Evolutionary conservation across 257 asterid genomes (phyloP).

Genomic region (Leptodermis oblonga): DNA sequence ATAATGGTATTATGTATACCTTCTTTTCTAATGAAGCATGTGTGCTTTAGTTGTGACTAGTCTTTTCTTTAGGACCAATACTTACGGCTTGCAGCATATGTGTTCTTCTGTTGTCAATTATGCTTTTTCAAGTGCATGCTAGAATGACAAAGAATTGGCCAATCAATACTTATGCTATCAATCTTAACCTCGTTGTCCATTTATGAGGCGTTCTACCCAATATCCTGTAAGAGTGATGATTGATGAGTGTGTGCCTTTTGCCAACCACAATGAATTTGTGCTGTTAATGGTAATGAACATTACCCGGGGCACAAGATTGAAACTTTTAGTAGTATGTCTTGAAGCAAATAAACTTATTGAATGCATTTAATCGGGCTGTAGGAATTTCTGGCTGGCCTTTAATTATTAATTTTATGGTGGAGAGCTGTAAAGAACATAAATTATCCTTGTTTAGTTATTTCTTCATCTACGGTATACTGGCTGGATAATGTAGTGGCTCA

Average conservation of each 20-base stretch:
- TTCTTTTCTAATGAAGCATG: background rate
- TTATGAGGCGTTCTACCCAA: background rate
- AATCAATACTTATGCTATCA: background rate
- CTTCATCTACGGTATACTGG: no score
- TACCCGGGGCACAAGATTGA: slow-evolving; percentile 48
- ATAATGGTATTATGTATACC: background rate
- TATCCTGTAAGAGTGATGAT: background rate
- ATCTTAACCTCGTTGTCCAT: background rate
- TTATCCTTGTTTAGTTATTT: no score
- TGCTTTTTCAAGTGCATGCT: background rate
- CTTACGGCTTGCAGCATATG: background rate
- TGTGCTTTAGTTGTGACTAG: background rate
- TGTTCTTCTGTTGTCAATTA: background rate
- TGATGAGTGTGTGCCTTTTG: background rate
- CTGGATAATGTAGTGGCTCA: no score
- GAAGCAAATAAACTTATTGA: slow-evolving; percentile 53
- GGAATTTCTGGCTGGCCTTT: no score
- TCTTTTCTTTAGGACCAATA: background rate
- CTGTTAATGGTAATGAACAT: background rate
- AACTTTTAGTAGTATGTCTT: slow-evolving; percentile 56
- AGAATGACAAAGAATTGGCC: background rate
- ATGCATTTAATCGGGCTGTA: no score
- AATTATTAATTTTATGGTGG: no score
- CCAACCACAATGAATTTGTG: background rate
- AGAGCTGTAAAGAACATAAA: no score